Evolutionary conservation across 148 eudicot species (phyloP).

Genomic region (Pharnaceum exiguum): DNA sequence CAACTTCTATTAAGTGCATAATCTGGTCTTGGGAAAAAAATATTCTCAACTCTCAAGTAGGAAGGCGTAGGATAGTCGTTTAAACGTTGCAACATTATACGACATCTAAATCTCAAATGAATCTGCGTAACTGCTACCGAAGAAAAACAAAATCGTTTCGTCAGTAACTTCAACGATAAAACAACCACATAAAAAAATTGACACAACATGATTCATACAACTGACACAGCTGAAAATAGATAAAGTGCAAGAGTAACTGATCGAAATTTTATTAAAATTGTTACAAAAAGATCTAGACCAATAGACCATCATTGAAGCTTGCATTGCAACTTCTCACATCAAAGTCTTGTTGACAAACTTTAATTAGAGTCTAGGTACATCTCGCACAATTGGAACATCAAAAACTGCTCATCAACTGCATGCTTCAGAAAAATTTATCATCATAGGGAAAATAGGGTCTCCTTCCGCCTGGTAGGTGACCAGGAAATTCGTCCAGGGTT

Average conservation of each 20-base stretch:
- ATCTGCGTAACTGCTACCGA: too few relatives aligned
- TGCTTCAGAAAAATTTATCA: background rate
- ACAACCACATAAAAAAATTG: too few relatives aligned
- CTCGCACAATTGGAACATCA: background rate
- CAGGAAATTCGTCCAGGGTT: constrained; percentile 56
- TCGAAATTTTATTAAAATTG: background rate
- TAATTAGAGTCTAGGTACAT: background rate
- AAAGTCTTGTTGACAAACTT: background rate
- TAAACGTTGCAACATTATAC: too few relatives aligned
- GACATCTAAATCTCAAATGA: too few relatives aligned
- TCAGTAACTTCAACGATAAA: too few relatives aligned
- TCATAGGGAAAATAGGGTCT: constrained; percentile 47
- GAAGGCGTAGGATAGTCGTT: too few relatives aligned
- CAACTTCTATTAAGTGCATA: too few relatives aligned
- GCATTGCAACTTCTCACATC: constrained; percentile 21
- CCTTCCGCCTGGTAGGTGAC: constrained; percentile 57
- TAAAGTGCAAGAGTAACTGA: background rate
- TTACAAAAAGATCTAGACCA: background rate
- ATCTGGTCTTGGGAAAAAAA: too few relatives aligned
- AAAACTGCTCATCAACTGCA: background rate
- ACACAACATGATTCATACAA: too few relatives aligned
- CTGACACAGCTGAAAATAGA: background rate
- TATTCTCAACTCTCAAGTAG: too few relatives aligned
- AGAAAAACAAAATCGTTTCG: too few relatives aligned
- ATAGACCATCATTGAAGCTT: background rate